Conservation (phyloP, 2,329 filamentous ascomycete species). For the Diaporthe helianthi region DNA sequence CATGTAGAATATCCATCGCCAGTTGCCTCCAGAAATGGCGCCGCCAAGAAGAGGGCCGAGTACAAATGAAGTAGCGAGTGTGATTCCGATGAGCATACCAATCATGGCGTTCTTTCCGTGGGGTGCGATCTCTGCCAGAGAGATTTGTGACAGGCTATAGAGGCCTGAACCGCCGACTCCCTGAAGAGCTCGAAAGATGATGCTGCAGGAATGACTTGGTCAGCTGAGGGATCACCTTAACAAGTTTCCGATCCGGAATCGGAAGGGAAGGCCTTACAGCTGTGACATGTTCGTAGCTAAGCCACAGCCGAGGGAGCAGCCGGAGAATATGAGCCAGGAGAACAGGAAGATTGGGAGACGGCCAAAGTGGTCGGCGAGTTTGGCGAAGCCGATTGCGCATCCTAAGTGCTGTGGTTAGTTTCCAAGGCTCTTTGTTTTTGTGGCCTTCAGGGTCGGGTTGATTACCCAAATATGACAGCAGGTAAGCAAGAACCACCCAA, state of each 20-base stretch:
- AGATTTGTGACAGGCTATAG: constrained; percentile 66
- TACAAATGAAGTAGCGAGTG: constrained; percentile 63
- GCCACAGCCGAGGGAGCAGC: constrained; percentile 62
- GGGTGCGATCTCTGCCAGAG: constrained; percentile 63
- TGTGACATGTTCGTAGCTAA: constrained; percentile 57
- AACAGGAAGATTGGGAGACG: constrained; percentile 55
- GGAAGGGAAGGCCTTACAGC: constrained; percentile 51
- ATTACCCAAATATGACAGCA: constrained; percentile 63
- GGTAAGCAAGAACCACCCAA: constrained; percentile 63
- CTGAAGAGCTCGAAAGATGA: constrained; percentile 64
- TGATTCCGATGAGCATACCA: constrained; percentile 61
- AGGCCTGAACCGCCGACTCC: constrained; percentile 68
- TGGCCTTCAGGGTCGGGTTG: background rate
- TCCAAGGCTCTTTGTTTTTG: background rate
- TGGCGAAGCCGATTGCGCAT: constrained; percentile 65
- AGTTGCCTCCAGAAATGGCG: constrained; percentile 59
- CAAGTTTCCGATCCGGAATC: background rate
- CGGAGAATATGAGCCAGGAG: constrained; percentile 62
- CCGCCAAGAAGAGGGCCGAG: constrained; percentile 66
- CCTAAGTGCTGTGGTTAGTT: constrained; percentile 43
- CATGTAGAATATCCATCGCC: constrained; percentile 68
- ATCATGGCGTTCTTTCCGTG: constrained; percentile 59
- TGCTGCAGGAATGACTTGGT: constrained; percentile 48
- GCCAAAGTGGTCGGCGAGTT: constrained; percentile 66
- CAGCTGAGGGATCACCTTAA: background rate